These are phyloP conservation scores for Leptodermis oblonga DNA, from an alignment of 257 asterid genomes.

Conservation along the genomic window DNA sequence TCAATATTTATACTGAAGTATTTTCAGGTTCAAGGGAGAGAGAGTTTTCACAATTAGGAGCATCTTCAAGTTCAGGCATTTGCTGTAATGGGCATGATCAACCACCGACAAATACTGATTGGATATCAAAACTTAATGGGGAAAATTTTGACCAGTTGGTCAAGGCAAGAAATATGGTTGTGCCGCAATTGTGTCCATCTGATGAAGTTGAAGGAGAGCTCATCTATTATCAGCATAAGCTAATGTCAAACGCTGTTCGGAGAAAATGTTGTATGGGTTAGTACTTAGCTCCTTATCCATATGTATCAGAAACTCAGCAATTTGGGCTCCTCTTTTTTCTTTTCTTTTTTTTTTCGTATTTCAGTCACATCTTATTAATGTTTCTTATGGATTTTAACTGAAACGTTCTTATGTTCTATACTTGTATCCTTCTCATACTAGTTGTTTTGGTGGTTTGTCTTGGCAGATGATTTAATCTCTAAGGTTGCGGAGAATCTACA, in stretches of 20 bases:
- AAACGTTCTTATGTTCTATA: too few relatives aligned
- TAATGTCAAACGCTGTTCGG: conserved; percentile 45
- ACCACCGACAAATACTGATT: conserved; percentile 35
- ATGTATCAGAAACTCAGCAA: neutral
- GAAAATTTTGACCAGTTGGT: conserved; percentile 49
- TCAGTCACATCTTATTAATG: neutral
- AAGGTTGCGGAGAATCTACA: conserved; percentile 73
- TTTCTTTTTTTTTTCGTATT: neutral
- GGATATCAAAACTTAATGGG: conserved; percentile 32
- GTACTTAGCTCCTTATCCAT: conserved; percentile 23
- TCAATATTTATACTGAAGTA: conserved; percentile 30
- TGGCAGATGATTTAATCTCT: conserved; percentile 65
- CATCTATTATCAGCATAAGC: conserved; percentile 64
- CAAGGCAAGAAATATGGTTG: conserved; percentile 45
- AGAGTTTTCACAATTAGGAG: conserved; percentile 59
- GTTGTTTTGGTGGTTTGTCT: conserved; percentile 6
- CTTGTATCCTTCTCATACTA: neutral
- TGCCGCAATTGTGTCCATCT: conserved; percentile 61
- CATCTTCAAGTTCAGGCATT: conserved; percentile 77
- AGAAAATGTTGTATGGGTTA: conserved; percentile 64
- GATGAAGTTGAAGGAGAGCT: conserved; percentile 98
- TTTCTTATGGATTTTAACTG: neutral
- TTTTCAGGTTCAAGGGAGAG: conserved; percentile 57
- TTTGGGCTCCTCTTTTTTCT: conserved; percentile 7
- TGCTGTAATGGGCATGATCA: conserved; percentile 53